phyloP scores from a whole-genome alignment of 768 basidiomycete genomes.

The Termitomyces sp. region DNA sequence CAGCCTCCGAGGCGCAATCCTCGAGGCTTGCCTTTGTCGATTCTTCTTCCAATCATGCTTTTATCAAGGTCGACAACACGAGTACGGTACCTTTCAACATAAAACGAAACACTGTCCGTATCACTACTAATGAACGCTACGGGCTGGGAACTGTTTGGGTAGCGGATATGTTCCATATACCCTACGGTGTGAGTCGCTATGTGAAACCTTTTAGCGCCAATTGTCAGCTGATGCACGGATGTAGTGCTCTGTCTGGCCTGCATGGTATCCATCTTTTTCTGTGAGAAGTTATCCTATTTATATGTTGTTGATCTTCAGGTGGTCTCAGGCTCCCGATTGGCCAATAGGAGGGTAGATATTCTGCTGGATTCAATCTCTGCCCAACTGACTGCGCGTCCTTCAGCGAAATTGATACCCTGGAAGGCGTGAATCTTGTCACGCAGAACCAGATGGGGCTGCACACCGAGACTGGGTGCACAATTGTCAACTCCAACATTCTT shows the following conservation, averaged over 20 bases:
- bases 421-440: constrained; percentile 66
- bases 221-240: not conserved
- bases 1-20: constrained; percentile 37
- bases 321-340: constrained; percentile 55
- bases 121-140: constrained; percentile 49
- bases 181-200: constrained; percentile 45
- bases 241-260: constrained; percentile 71
- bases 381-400: not conserved
- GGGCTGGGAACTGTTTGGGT: constrained; percentile 59
- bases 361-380: not conserved
- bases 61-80: constrained; percentile 74
- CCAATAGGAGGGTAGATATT: constrained; percentile 48
- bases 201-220: not conserved
- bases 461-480: constrained; percentile 54
- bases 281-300: not conserved
- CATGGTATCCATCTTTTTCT: constrained; percentile 34
- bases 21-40: constrained; percentile 59
- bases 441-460: constrained; percentile 70
- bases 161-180: constrained; percentile 59
- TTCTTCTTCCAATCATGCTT: constrained; percentile 56
- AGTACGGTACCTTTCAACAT: constrained; percentile 42
- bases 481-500: constrained; percentile 41
- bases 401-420: constrained; percentile 75
- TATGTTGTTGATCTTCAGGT: constrained; percentile 18
- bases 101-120: constrained; percentile 66